These are phyloP conservation scores for Dacryopinax primogenitus DNA, from an alignment of 768 basidiomycete genomes.

Conservation along the genomic window DNA sequence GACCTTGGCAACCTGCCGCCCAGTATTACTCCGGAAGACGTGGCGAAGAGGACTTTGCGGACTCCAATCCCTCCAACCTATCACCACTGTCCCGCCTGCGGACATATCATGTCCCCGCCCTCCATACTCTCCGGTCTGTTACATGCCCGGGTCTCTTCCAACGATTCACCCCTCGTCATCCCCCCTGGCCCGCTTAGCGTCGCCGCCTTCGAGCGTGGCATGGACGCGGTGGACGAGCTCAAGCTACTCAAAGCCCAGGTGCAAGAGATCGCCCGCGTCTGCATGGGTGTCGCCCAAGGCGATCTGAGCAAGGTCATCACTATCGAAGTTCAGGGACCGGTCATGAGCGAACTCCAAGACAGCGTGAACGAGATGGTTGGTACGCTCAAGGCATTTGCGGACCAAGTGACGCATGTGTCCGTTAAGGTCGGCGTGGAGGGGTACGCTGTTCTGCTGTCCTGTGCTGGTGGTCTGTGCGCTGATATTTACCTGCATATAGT, in stretches of 20 bases:
- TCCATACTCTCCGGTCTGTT: neutral
- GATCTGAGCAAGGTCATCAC: constrained; percentile 69
- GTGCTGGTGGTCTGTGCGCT: neutral
- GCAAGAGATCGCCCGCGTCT: constrained; percentile 66
- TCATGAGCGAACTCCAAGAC: constrained; percentile 71
- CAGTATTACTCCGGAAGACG: neutral
- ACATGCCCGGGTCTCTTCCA: constrained; percentile 12
- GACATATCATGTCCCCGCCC: constrained; percentile 10
- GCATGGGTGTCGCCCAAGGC: constrained; percentile 64
- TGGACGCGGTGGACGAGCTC: constrained; percentile 65
- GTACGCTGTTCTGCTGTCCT: constrained; percentile 21
- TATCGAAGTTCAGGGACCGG: constrained; percentile 61
- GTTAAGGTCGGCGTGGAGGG: constrained; percentile 28
- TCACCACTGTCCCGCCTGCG: constrained; percentile 12
- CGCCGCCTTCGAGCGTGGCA: constrained; percentile 45
- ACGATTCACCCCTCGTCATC: constrained; percentile 31
- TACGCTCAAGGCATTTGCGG: constrained; percentile 73
- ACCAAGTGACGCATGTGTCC: constrained; percentile 60
- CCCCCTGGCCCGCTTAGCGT: constrained; percentile 44
- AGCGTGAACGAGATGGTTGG: constrained; percentile 57
- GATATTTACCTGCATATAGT: neutral
- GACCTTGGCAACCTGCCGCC: neutral
- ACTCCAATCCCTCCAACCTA: neutral
- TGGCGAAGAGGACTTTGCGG: neutral
- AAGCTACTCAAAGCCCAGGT: constrained; percentile 72